phyloP scores from a whole-genome alignment of 768 basidiomycete species.

The Leucocoprinus sp. region DNA sequence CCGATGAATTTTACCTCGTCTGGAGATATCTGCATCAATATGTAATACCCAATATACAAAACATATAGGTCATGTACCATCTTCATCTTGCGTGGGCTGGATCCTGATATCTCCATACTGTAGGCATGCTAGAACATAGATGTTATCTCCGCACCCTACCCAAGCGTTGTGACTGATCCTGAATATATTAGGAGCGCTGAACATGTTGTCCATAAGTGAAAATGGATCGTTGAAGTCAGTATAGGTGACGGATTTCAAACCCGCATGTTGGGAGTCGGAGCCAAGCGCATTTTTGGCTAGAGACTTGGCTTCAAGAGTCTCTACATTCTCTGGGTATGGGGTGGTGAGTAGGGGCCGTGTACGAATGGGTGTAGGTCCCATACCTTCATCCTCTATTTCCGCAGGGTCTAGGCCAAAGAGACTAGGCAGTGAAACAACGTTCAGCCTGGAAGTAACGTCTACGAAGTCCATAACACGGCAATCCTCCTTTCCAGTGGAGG shows the following conservation, averaged over 20 bases:
- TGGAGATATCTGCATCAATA: not conserved
- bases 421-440: conserved; percentile 72
- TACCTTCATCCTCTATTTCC: conserved; percentile 56
- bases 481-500: conserved; percentile 69
- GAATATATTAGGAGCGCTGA: conserved; percentile 46
- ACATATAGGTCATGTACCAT: not conserved
- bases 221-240: conserved; percentile 74
- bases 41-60: not conserved
- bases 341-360: conserved; percentile 1
- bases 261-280: conserved; percentile 3
- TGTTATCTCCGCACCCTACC: conserved; percentile 69
- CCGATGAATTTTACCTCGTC: not conserved
- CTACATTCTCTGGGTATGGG: conserved; percentile 1
- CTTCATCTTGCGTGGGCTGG: not conserved
- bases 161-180: conserved; percentile 57
- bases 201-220: conserved; percentile 38
- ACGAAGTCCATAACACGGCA: conserved; percentile 92
- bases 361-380: conserved; percentile 12
- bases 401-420: conserved; percentile 80
- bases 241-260: conserved; percentile 54
- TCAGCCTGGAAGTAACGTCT: conserved; percentile 63
- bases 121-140: conserved; percentile 49
- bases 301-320: conserved; percentile 6
- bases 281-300: not conserved
- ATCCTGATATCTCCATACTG: conserved; percentile 10